Evolutionary conservation across 768 basidiomycete genomes (phyloP), one percentile per base, ranked within the genome.

Genomic region (Psilocybe cyanescens): DNA sequence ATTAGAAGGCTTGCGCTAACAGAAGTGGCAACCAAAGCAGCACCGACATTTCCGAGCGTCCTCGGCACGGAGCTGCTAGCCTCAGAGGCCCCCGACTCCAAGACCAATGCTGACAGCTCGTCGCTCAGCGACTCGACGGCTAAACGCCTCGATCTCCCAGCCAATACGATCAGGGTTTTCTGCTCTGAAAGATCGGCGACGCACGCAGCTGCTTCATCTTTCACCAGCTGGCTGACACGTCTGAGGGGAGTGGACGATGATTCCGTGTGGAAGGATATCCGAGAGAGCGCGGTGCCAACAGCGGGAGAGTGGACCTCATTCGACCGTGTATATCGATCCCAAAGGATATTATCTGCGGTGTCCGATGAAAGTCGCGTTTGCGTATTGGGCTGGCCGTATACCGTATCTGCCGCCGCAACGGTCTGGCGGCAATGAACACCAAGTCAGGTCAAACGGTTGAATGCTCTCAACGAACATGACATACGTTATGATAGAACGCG

Each of bases 341-440:
- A 96, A n/a, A 86, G 68, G 24, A 95, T 65, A 67, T 88, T 86
- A 71, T 98, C 96, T 1, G 94, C 94, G 1, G 91, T 91, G 19
- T 91, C 86, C 0, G 93, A 96, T 3, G 83, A 84, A 9, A 97
- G 73, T 4, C 83, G 82, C 9, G 81, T 87, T 67, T 89, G 81
- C 3, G 92, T 90, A 60, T 78, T 86, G 3, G 78, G 75, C 29
- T 83, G 76, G 0, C 84, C 89, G 62, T 95, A 95, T 0, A 92
- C 73, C 0, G 94, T 95, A 64, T 94, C 91, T 1, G 84, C 79
- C 44, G 84, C 82, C 4, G 77, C 77, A 11, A 79, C 64, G 1
- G 81, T 81, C 81, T 81, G 58, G 91, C 16, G 5, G 44, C 7
- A 52, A 8, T n/a, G 47, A 2, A 24, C 2, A 17, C 5, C 30